phyloP scores from a whole-genome alignment of 306 rosid genomes.

The Cucurbita ficifolia region DNA sequence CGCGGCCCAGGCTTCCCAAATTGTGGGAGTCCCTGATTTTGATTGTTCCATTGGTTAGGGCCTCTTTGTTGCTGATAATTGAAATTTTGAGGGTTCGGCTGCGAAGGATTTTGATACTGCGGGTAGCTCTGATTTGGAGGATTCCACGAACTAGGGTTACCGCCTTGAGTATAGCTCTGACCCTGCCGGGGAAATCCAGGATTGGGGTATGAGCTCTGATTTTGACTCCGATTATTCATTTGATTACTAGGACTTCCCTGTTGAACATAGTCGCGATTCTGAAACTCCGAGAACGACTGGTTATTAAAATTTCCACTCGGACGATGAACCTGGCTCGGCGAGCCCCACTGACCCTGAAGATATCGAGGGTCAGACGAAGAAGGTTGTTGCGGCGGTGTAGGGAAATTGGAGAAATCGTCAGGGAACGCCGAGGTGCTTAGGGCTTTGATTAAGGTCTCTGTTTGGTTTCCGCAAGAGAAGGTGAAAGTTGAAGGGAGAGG shows the following conservation, averaged over 20 bases:
- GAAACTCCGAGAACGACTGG: slow-evolving; percentile 21
- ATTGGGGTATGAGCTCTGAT: slow-evolving; percentile 2
- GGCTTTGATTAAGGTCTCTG: slow-evolving; percentile 13
- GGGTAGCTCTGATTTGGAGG: slow-evolving; percentile 14
- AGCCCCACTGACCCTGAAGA: slow-evolving; percentile 21
- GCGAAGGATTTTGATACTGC: slow-evolving; percentile 1
- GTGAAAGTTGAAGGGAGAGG: slow-evolving; percentile 8
- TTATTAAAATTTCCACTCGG: slow-evolving; percentile 7
- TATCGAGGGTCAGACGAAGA: slow-evolving; percentile 27
- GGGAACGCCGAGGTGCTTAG: slow-evolving; percentile 43
- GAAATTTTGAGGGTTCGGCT: slow-evolving; percentile 11
- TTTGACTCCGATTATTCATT: slow-evolving; percentile 11
- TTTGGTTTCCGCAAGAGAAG: background rate
- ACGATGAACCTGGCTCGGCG: slow-evolving; percentile 13
- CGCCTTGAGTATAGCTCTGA: slow-evolving; percentile 11
- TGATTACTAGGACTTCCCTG: slow-evolving; percentile 9
- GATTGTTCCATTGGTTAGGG: slow-evolving; percentile 21
- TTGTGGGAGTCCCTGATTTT: slow-evolving; percentile 12
- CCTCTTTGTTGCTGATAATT: slow-evolving; percentile 20
- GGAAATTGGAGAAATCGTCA: slow-evolving; percentile 22
- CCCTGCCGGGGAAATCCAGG: slow-evolving; percentile 17
- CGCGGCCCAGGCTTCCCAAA: slow-evolving; percentile 18
- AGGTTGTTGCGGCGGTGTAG: slow-evolving; percentile 14
- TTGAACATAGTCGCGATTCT: slow-evolving; percentile 7
- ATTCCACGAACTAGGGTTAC: slow-evolving; percentile 17